Percentiles rank a stretch among this genome's conserved stretches.
Evolutionary conservation across 2,329 filamentous ascomycete genomes (phyloP).

Genomic region (Ophiobolus disseminans): DNA sequence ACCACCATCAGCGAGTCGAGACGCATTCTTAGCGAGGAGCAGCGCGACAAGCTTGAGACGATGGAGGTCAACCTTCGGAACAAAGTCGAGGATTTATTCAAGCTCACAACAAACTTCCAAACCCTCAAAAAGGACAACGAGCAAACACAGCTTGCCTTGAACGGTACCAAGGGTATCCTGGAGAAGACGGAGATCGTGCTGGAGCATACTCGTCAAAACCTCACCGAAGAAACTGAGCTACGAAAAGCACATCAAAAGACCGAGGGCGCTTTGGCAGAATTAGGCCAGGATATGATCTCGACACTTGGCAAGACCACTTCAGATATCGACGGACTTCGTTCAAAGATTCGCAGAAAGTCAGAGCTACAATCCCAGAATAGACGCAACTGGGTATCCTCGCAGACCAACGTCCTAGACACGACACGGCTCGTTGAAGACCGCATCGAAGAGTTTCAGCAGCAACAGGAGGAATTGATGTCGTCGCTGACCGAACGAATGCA

Average conservation of each 20-base stretch:
- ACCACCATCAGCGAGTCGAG: conserved; percentile 90
- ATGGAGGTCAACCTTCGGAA: conserved; percentile 90
- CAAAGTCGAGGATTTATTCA: conserved; percentile 91
- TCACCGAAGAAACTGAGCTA: conserved; percentile 80
- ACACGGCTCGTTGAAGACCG: conserved; percentile 78
- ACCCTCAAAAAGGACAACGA: conserved; percentile 90
- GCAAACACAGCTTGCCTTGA: conserved; percentile 71
- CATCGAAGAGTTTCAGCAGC: conserved; percentile 73
- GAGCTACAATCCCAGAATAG: conserved; percentile 83
- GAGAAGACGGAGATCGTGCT: conserved; percentile 89
- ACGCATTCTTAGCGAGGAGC: conserved; percentile 89
- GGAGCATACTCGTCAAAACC: conserved; percentile 73
- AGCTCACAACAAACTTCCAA: conserved; percentile 85
- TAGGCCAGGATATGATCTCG: conserved; percentile 78
- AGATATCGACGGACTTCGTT: conserved; percentile 81
- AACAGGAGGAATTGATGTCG: conserved; percentile 75
- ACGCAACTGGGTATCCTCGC: conserved; percentile 77
- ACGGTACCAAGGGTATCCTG: conserved; percentile 80
- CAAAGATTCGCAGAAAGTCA: conserved; percentile 85
- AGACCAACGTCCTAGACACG: conserved; percentile 76
- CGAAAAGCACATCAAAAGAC: conserved; percentile 86
- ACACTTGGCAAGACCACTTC: conserved; percentile 79
- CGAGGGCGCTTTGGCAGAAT: conserved; percentile 74
- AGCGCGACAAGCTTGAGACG: conserved; percentile 88
- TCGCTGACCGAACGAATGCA: conserved; percentile 75